phyloP scores from a whole-genome alignment of 768 basidiomycete genomes.

The Leccinum variicolor region DNA sequence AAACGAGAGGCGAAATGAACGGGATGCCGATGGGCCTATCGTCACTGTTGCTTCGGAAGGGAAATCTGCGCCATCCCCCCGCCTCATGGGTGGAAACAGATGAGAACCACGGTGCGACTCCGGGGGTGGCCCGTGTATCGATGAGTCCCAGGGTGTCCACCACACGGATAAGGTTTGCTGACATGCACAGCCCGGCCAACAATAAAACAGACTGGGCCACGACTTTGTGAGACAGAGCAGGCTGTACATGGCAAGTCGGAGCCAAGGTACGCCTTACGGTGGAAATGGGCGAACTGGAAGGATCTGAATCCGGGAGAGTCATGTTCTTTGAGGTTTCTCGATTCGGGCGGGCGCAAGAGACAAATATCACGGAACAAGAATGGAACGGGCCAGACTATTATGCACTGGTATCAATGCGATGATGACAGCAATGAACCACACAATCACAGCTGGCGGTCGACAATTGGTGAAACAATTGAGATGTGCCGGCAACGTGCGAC shows the following conservation, averaged over 20 bases:
- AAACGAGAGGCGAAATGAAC: conserved; percentile 12
- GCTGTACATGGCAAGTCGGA: conserved; percentile 14
- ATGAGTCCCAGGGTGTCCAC: background rate
- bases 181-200: conserved; percentile 10
- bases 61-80: background rate
- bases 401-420: conserved; percentile 22
- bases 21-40: background rate
- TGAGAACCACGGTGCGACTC: background rate
- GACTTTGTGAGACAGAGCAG: conserved; percentile 9
- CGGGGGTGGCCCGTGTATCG: background rate
- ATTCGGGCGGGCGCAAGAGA: conserved; percentile 27
- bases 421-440: conserved; percentile 11
- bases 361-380: conserved; percentile 16
- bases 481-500: conserved; percentile 25
- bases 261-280: conserved; percentile 3
- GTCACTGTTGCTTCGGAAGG: background rate
- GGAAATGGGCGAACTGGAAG: conserved; percentile 2
- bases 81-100: background rate
- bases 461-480: conserved; percentile 29
- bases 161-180: conserved; percentile 21
- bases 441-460: conserved; percentile 9
- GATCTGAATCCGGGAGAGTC: conserved; percentile 18
- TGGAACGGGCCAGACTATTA: conserved; percentile 9
- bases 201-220: conserved; percentile 15
- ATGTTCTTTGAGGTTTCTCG: conserved; percentile 30